A percentile compares a stretch with the other conserved stretches of the same genome.
phyloP scores from a whole-genome alignment of 1,284 basidiomycete species.

The Cutaneotrichosporon cyanovorans region DNA sequence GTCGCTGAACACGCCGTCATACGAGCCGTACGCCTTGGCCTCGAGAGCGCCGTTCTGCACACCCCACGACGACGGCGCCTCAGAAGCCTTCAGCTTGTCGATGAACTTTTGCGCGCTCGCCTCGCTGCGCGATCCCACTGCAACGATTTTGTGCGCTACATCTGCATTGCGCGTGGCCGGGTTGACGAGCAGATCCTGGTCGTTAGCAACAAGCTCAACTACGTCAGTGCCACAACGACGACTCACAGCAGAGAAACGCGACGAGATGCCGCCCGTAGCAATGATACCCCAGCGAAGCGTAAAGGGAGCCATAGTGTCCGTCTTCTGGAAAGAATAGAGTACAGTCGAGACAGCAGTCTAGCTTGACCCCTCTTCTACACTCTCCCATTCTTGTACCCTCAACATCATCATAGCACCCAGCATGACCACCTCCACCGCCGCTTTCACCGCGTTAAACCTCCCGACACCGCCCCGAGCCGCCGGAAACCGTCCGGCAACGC shows the following conservation, averaged over 20 bases:
- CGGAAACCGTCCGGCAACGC: too few species aligned
- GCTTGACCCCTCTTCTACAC: too few species aligned
- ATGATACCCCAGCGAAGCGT: conserved; percentile 45
- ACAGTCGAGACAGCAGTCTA: too few species aligned
- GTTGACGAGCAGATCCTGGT: conserved; percentile 33
- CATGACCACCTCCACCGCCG: too few species aligned
- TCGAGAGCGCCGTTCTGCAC: conserved; percentile 28
- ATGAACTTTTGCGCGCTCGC: conserved; percentile 68
- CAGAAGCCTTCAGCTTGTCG: conserved; percentile 36
- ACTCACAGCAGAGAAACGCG: conserved; percentile 33
- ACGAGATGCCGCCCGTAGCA: conserved; percentile 44
- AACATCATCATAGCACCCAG: too few species aligned
- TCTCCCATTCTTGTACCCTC: too few species aligned
- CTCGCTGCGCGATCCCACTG: conserved; percentile 68
- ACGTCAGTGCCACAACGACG: neutral
- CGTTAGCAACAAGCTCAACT: conserved; percentile 8
- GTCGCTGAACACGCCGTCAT: conserved; percentile 68
- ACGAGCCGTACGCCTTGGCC: conserved; percentile 66
- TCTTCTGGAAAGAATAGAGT: too few species aligned
- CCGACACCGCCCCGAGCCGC: too few species aligned
- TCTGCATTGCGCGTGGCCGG: conserved; percentile 57
- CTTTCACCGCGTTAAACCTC: too few species aligned
- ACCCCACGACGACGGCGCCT: conserved; percentile 22
- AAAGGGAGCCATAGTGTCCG: conserved; percentile 13
- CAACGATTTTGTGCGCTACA: conserved; percentile 65